phyloP scores from a whole-genome alignment of 345 rosid species.

The Linum lewisii region DNA sequence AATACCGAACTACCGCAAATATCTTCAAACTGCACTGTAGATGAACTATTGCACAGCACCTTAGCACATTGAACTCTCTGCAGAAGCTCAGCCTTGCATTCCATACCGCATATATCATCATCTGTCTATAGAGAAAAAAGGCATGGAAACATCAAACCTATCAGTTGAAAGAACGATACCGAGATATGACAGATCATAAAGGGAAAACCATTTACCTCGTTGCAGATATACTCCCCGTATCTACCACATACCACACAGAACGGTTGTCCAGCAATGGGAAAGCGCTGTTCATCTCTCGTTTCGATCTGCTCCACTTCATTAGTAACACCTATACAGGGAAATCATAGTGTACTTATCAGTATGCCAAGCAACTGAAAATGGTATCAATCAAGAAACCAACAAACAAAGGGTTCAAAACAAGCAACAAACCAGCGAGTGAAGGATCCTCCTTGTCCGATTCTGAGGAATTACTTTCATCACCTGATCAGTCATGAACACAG shows the following conservation, averaged over 20 bases:
- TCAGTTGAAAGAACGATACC: slow-evolving; percentile 1
- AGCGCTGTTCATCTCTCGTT: slow-evolving; percentile 41
- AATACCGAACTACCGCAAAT: slow-evolving; percentile 1
- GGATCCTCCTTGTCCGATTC: slow-evolving; percentile 25
- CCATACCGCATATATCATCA: slow-evolving; percentile 68
- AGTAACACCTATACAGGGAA: slow-evolving; percentile 17
- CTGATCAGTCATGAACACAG: slow-evolving; percentile 27
- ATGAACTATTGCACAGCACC: slow-evolving; percentile 21
- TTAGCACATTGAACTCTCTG: slow-evolving; percentile 29
- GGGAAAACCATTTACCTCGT: slow-evolving; percentile 34
- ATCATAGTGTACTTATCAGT: neutral
- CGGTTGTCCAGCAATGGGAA: slow-evolving; percentile 55
- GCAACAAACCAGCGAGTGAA: slow-evolving; percentile 30
- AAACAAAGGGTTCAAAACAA: neutral
- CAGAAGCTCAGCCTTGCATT: slow-evolving; percentile 56
- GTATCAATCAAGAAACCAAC: neutral
- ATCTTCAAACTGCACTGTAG: slow-evolving; percentile 2
- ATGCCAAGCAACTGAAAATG: neutral
- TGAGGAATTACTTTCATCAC: slow-evolving; percentile 31
- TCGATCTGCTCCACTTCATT: slow-evolving; percentile 26
- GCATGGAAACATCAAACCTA: slow-evolving; percentile 7
- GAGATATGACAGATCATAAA: slow-evolving; percentile 6
- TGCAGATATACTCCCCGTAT: slow-evolving; percentile 67
- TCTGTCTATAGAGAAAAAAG: slow-evolving; percentile 42
- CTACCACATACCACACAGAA: slow-evolving; percentile 56